phyloP scores from a whole-genome alignment of 2,329 filamentous ascomycete species.

The Colletotrichum camelliae region DNA sequence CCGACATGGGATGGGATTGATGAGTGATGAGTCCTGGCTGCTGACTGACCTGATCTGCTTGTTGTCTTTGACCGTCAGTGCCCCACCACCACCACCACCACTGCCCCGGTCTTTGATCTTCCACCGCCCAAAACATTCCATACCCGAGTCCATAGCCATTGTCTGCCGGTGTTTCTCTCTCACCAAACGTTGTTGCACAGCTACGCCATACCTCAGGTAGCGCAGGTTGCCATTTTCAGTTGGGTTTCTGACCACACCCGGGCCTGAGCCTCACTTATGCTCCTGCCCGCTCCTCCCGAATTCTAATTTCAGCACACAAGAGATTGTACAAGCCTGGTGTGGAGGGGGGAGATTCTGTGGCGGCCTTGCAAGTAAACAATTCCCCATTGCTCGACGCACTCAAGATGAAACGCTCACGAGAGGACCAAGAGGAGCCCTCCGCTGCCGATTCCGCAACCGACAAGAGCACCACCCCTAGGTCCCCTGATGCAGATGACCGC shows the following conservation, averaged over 20 bases:
- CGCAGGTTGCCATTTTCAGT: background rate
- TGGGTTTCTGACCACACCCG: background rate
- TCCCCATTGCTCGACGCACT: conserved; percentile 8
- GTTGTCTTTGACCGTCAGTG: conserved; percentile 17
- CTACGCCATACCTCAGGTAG: background rate
- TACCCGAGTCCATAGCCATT: background rate
- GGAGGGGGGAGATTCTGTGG: background rate
- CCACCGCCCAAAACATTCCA: conserved; percentile 4
- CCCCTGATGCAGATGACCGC: conserved; percentile 26
- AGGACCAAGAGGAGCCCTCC: conserved; percentile 55
- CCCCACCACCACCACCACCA: conserved; percentile 2
- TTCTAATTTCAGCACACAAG: background rate
- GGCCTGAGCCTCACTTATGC: background rate
- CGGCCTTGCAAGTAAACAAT: conserved; percentile 19
- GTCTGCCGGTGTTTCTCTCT: background rate
- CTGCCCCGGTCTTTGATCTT: background rate
- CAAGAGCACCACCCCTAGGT: conserved; percentile 3
- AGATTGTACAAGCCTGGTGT: background rate
- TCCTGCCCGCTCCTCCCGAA: background rate
- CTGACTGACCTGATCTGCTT: background rate
- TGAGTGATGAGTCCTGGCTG: background rate
- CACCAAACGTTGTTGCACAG: background rate
- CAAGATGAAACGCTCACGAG: conserved; percentile 69
- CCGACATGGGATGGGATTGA: background rate
- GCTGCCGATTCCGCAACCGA: conserved; percentile 27